Base-by-base conservation (phyloP, 192 early-diverging fungal species). In the Polychytrium aggregatum region DNA sequence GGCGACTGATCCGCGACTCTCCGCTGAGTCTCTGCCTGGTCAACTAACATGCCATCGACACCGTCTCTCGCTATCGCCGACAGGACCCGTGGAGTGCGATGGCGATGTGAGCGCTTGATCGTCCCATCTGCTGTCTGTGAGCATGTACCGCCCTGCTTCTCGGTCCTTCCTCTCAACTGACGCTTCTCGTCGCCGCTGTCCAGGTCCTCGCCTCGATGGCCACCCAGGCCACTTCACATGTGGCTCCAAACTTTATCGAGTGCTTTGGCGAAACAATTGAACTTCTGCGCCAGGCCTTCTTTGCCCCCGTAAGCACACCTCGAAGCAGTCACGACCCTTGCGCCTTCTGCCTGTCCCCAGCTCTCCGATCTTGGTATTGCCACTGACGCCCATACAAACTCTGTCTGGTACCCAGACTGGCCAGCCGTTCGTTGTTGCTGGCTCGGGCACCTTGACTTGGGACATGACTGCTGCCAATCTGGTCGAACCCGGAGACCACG, bases 371-470 rank as follows among this genome's bases (percentile, higher is more conserved):
- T 4, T 4, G 11, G 4, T 11, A 33, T 33, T 11, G 6, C 31
- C 4, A 8, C 31, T 11, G 6, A 33, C 11, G 31, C 31, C 4
- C 3, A 26, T 34, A 17, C 24, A 26, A 44, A 25, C 2, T 25
- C 37, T 1, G 26, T 31, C 3, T 16, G 20, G 3, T 29, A 16
- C 35, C 2, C 28, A 68, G 38, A 66, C 62, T 8, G 90, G 78
- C 9, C 94, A 98, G 67, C 94, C 94, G 18, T 90, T 98, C 60
- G 72, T 98, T 56, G 71, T 95, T 41, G 82, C 94, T 35, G 94
- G 91, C 40, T 93, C 90, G 6, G 90, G 90, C n/a, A 98, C 91
- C 8, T 68, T 94, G n/a, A 89, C 89, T 11, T 98, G 94, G 94
- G 94, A 98, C 71, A 85, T 88, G 76, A 84, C 84, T 27, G 86